Conservation (phyloP, 805 yeast genomes). For the Sungouiozyma intestinalis region DNA sequence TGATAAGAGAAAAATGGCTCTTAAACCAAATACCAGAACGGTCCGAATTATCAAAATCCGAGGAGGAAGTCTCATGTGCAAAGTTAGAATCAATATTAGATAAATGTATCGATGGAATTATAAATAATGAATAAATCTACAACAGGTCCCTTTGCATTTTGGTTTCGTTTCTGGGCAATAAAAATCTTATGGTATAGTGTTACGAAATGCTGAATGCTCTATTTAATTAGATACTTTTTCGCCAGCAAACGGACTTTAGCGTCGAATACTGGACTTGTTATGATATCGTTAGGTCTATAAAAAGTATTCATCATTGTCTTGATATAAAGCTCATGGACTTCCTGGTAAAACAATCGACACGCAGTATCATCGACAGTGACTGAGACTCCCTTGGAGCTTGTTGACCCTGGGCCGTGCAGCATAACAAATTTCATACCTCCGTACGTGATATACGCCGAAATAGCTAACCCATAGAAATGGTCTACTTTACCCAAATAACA, state of each 20-base stretch:
- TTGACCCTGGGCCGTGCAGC: slow-evolving; percentile 39
- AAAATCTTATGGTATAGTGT: background rate
- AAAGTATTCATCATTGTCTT: slow-evolving; percentile 82
- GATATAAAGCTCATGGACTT: slow-evolving; percentile 78
- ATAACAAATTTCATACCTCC: slow-evolving; percentile 77
- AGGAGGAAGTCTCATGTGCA: slow-evolving; percentile 6
- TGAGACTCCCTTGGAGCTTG: slow-evolving; percentile 8
- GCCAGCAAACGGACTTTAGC: slow-evolving; percentile 60
- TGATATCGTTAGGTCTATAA: slow-evolving; percentile 64
- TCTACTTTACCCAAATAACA: slow-evolving; percentile 68
- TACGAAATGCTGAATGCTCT: background rate
- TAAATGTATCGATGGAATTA: slow-evolving; percentile 14
- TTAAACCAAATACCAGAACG: slow-evolving; percentile 23
- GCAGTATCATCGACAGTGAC: slow-evolving; percentile 49
- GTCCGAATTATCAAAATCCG: background rate
- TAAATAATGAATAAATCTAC: slow-evolving; percentile 6
- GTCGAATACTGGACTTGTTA: slow-evolving; percentile 67
- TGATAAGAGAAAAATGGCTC: slow-evolving; percentile 28
- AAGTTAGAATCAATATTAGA: slow-evolving; percentile 15
- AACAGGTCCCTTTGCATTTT: too few species aligned
- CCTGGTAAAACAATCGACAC: slow-evolving; percentile 74
- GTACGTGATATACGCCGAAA: slow-evolving; percentile 82
- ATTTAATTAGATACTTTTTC: slow-evolving; percentile 53
- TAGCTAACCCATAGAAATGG: slow-evolving; percentile 67
- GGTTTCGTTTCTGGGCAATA: too few species aligned